A percentile compares a stretch with the other conserved stretches of the same genome.
Conservation (phyloP, 768 basidiomycete genomes). For the Floccularia luteovirens region DNA sequence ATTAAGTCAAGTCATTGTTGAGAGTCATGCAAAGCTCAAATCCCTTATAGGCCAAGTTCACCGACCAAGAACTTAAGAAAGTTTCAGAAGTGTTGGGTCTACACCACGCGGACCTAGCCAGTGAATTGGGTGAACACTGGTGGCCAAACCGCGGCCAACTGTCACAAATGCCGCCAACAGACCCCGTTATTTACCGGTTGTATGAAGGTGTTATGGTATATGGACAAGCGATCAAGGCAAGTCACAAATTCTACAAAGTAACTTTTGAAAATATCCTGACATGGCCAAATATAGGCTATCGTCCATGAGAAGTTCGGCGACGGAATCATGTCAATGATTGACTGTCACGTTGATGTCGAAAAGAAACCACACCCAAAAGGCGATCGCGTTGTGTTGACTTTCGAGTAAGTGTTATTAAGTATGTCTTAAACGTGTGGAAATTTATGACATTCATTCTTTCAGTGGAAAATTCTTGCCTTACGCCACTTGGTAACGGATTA, state of each 20-base stretch:
- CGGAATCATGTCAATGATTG: slow-evolving; percentile 87
- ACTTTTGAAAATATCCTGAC: too few relatives aligned
- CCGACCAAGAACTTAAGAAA: slow-evolving; percentile 46
- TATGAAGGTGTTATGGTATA: slow-evolving; percentile 78
- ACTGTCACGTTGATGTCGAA: slow-evolving; percentile 63
- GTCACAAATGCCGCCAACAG: slow-evolving; percentile 67
- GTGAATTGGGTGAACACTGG: slow-evolving; percentile 56
- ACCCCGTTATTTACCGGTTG: slow-evolving; percentile 76
- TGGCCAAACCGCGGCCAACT: slow-evolving; percentile 68
- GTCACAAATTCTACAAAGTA: too few relatives aligned
- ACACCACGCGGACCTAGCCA: slow-evolving; percentile 24
- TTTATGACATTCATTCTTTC: too few relatives aligned
- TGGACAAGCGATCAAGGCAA: slow-evolving; percentile 71
- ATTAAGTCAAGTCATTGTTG: slow-evolving; percentile 6
- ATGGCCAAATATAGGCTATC: neutral
- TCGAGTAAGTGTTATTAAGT: slow-evolving; percentile 49
- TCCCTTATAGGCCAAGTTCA: slow-evolving; percentile 56
- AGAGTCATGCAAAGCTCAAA: neutral
- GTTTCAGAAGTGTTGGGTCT: slow-evolving; percentile 46
- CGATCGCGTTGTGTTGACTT: slow-evolving; percentile 71
- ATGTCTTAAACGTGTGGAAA: too few relatives aligned
- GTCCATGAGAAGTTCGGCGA: slow-evolving; percentile 62
- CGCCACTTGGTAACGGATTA: slow-evolving; percentile 45
- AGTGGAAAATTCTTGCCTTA: slow-evolving; percentile 80
- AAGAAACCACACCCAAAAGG: slow-evolving; percentile 73